These are phyloP conservation scores for Phytophthora nicotianae DNA, from an alignment of 352 stramenopile genomes.

Conservation along the genomic window DNA sequence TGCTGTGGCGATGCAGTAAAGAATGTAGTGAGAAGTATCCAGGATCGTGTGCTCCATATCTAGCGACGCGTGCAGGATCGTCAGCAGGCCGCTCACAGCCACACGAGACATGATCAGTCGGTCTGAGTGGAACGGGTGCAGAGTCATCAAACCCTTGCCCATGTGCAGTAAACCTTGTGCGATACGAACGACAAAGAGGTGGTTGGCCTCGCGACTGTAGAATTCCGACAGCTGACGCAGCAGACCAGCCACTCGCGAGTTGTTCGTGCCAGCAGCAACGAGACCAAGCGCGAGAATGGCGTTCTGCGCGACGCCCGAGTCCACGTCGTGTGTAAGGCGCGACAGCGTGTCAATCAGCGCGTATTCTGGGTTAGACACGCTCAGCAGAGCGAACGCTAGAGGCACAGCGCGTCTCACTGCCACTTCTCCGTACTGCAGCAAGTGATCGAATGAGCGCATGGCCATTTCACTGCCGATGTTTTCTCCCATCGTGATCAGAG, in stretches of 20 bases:
- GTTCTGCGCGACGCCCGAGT: constrained; percentile 96
- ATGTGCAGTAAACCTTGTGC: constrained; percentile 99
- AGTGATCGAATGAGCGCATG: constrained; percentile 98
- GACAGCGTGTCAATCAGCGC: constrained; percentile 96
- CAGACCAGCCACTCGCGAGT: constrained; percentile 97
- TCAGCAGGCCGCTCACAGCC: constrained; percentile 95
- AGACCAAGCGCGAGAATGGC: constrained; percentile 97
- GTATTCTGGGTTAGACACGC: constrained; percentile 98
- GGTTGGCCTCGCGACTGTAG: constrained; percentile 97
- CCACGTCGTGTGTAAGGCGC: constrained; percentile 97
- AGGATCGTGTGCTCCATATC: constrained; percentile 98
- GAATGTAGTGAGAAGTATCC: constrained; percentile 98
- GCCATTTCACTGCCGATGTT: constrained; percentile 98
- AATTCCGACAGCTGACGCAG: constrained; percentile 98
- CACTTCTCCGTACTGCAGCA: constrained; percentile 99
- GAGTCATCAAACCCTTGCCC: constrained; percentile 98
- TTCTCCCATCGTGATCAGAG: constrained; percentile 98
- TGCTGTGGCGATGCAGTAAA: constrained; percentile 97
- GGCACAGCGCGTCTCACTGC: constrained; percentile 97
- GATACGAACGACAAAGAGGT: constrained; percentile 98
- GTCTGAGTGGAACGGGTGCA: constrained; percentile 99
- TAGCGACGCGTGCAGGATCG: constrained; percentile 95
- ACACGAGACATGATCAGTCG: constrained; percentile 88
- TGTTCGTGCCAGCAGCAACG: constrained; percentile 98
- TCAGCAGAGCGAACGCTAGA: constrained; percentile 95